Evolutionary conservation across 2,329 filamentous ascomycete species (phyloP).

Genomic region (Teratosphaeriaceae sp.): DNA sequence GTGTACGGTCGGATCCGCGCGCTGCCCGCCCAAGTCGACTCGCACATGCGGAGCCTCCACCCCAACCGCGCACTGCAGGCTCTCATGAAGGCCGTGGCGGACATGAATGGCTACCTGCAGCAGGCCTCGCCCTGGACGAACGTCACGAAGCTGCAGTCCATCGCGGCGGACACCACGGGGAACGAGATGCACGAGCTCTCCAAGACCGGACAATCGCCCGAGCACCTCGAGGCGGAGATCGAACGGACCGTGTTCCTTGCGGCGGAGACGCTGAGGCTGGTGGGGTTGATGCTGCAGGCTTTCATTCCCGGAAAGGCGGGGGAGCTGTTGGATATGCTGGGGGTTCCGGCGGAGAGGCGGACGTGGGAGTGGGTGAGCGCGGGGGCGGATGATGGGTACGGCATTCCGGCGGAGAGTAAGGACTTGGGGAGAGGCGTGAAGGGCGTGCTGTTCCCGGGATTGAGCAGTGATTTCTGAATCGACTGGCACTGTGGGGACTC

Average conservation of each 20-base stretch:
- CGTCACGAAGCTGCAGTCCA: slow-evolving; percentile 29
- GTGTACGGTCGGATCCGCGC: slow-evolving; percentile 14
- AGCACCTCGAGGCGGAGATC: slow-evolving; percentile 35
- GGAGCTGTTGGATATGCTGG: slow-evolving; percentile 68
- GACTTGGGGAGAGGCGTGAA: slow-evolving; percentile 37
- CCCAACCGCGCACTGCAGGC: slow-evolving; percentile 58
- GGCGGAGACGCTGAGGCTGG: slow-evolving; percentile 70
- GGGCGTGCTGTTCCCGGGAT: slow-evolving; percentile 47
- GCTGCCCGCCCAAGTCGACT: slow-evolving; percentile 38
- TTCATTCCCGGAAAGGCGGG: slow-evolving; percentile 77
- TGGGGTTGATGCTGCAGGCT: slow-evolving; percentile 79
- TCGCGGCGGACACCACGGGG: slow-evolving; percentile 24
- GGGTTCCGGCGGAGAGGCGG: slow-evolving; percentile 58
- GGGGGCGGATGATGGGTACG: slow-evolving; percentile 65
- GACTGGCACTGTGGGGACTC: too few relatives aligned
- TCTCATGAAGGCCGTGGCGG: slow-evolving; percentile 56
- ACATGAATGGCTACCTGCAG: slow-evolving; percentile 62
- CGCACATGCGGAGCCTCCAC: slow-evolving; percentile 57
- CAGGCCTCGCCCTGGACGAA: slow-evolving; percentile 62
- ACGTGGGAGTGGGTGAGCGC: slow-evolving; percentile 55
- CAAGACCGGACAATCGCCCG: slow-evolving; percentile 17
- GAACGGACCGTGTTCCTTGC: slow-evolving; percentile 61
- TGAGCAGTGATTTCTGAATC: slow-evolving; percentile 23
- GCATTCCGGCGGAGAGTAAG: slow-evolving; percentile 40
- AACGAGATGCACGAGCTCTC: slow-evolving; percentile 21